These are phyloP conservation scores for Clitoria ternatea DNA, from an alignment of 306 rosid genomes.

Conservation along the genomic window DNA sequence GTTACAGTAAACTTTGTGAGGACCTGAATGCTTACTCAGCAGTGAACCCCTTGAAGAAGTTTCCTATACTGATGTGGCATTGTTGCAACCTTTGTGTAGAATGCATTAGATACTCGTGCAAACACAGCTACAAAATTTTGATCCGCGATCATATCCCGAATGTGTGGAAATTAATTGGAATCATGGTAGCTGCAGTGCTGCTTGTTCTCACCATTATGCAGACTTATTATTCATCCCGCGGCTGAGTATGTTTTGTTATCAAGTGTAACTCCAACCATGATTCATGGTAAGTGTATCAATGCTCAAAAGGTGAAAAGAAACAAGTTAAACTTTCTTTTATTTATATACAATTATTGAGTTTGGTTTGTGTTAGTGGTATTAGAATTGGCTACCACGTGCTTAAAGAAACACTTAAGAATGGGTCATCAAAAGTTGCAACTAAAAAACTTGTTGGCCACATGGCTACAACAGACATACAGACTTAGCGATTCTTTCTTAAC, in stretches of 20 bases:
- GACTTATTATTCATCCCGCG: slow-evolving; percentile 22
- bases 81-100: slow-evolving; percentile 8
- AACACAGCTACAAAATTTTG: slow-evolving; percentile 19
- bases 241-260: not conserved
- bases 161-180: slow-evolving; percentile 31
- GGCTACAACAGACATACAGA: not conserved
- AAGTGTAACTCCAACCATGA: not conserved
- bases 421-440: not conserved
- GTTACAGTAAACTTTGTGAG: slow-evolving; percentile 23
- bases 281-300: not conserved
- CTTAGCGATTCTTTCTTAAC: not conserved
- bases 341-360: not conserved
- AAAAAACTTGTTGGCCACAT: slow-evolving; percentile 2
- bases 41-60: slow-evolving; percentile 21
- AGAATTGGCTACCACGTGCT: not conserved
- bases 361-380: not conserved
- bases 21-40: slow-evolving; percentile 23
- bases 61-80: slow-evolving; percentile 26
- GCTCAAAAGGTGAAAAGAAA: not conserved
- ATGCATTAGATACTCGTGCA: slow-evolving; percentile 14
- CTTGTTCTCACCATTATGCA: slow-evolving; percentile 32
- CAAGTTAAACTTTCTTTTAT: not conserved
- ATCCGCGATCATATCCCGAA: slow-evolving; percentile 27
- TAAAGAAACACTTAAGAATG: not conserved
- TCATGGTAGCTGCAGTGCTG: slow-evolving; percentile 14